phyloP scores from a whole-genome alignment of 352 stramenopile species.

The Phytophthora melonis region DNA sequence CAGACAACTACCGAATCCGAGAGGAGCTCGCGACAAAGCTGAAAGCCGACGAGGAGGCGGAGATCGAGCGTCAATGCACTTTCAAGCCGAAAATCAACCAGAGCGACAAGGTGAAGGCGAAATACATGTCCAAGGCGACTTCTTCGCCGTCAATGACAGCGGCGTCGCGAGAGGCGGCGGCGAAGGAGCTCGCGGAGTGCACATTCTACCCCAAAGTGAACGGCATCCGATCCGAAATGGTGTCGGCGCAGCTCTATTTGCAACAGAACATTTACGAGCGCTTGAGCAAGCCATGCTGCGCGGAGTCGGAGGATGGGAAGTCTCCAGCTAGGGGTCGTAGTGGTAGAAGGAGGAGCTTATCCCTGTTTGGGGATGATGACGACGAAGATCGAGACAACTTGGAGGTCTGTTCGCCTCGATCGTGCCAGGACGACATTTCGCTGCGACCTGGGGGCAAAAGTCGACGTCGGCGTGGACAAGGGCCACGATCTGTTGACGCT shows the following conservation, averaged over 20 bases:
- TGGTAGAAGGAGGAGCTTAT: constrained; percentile 40
- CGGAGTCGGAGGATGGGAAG: constrained; percentile 26
- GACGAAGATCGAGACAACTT: constrained; percentile 40
- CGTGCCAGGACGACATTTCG: constrained; percentile 67
- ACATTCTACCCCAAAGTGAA: constrained; percentile 87
- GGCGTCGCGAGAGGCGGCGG: constrained; percentile 64
- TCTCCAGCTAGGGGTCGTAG: constrained; percentile 30
- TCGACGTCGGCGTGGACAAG: constrained; percentile 30
- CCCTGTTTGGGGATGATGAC: constrained; percentile 40
- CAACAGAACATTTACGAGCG: constrained; percentile 90
- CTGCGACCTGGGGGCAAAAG: constrained; percentile 39
- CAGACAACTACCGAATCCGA: constrained; percentile 76
- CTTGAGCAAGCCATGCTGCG: constrained; percentile 69
- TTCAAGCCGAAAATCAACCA: constrained; percentile 78
- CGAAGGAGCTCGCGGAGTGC: constrained; percentile 76
- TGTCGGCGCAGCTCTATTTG: constrained; percentile 85
- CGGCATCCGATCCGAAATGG: constrained; percentile 75
- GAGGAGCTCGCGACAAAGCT: constrained; percentile 71
- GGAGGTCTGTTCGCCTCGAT: constrained; percentile 30
- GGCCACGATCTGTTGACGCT: constrained; percentile 64
- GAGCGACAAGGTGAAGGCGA: constrained; percentile 72
- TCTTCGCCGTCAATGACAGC: constrained; percentile 53
- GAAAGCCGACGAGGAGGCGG: constrained; percentile 77
- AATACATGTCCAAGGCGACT: constrained; percentile 68
- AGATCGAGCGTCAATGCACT: constrained; percentile 78